These are phyloP conservation scores for Rhodotorula paludigena DNA, from an alignment of 768 basidiomycete species.

Conservation along the genomic window DNA sequence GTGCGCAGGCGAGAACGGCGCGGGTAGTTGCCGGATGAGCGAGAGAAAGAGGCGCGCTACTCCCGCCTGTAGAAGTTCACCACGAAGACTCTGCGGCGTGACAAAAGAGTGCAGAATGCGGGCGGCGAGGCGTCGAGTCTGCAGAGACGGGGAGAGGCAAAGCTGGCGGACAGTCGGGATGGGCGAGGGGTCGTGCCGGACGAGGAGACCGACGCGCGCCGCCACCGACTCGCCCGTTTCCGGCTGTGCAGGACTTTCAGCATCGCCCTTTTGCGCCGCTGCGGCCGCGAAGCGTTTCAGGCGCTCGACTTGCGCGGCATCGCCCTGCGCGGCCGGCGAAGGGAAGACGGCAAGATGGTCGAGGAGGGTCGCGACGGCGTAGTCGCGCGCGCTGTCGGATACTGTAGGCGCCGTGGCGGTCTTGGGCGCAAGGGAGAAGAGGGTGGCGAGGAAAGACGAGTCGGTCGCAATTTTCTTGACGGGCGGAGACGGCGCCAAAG, in stretches of 20 bases:
- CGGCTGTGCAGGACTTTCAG: not conserved
- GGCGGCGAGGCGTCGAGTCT: slow-evolving; percentile 23
- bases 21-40: slow-evolving; percentile 16
- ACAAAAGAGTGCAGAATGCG: slow-evolving; percentile 38
- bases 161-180: slow-evolving; percentile 45
- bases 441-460: slow-evolving; percentile 52
- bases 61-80: slow-evolving; percentile 47
- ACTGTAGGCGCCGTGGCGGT: slow-evolving; percentile 34
- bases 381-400: slow-evolving; percentile 45
- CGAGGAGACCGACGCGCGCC: slow-evolving; percentile 10
- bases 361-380: slow-evolving; percentile 71
- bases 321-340: slow-evolving; percentile 71
- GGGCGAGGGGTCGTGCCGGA: slow-evolving; percentile 7
- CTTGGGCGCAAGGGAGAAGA: slow-evolving; percentile 56
- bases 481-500: slow-evolving; percentile 60
- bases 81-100: slow-evolving; percentile 38
- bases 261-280: slow-evolving; percentile 53
- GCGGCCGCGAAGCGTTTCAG: slow-evolving; percentile 48
- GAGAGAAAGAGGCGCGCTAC: slow-evolving; percentile 52
- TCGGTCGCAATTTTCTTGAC: slow-evolving; percentile 55
- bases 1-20: slow-evolving; percentile 18
- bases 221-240: slow-evolving; percentile 7
- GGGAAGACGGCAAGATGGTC: slow-evolving; percentile 68
- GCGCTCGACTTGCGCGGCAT: slow-evolving; percentile 49
- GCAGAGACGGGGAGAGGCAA: slow-evolving; percentile 16